Conservation (phyloP, 805 yeast genomes). For the Priceomyces medius region DNA sequence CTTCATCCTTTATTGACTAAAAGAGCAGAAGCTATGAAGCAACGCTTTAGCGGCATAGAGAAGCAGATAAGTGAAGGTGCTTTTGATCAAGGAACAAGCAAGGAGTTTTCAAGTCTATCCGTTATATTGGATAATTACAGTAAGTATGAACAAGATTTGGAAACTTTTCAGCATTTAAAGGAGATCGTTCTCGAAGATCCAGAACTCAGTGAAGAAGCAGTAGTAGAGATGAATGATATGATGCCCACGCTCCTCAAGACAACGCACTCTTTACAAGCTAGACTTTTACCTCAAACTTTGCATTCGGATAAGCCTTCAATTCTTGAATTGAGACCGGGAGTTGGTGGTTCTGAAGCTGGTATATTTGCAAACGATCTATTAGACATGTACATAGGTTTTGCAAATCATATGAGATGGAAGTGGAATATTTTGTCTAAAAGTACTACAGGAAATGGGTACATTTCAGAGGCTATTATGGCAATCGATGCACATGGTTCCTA, state of each 20-base stretch:
- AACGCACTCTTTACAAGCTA: conserved; percentile 48
- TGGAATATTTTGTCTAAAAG: conserved; percentile 56
- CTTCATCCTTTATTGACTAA: conserved; percentile 41
- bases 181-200: conserved; percentile 36
- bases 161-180: conserved; percentile 22
- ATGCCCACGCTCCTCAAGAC: conserved; percentile 45
- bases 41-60: conserved; percentile 29
- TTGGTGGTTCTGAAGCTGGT: conserved; percentile 93
- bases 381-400: conserved; percentile 77
- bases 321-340: conserved; percentile 88
- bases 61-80: conserved; percentile 25
- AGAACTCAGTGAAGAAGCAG: conserved; percentile 55
- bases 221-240: conserved; percentile 50
- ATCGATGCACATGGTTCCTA: conserved; percentile 79
- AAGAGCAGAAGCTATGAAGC: conserved; percentile 33
- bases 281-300: conserved; percentile 72
- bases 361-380: conserved; percentile 79
- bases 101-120: conserved; percentile 32
- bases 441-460: conserved; percentile 59
- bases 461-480: conserved; percentile 70
- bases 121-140: conserved; percentile 31
- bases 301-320: conserved; percentile 76
- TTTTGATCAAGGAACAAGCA: conserved; percentile 34
- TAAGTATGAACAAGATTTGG: conserved; percentile 26
- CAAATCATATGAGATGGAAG: conserved; percentile 66